Evolutionary conservation across 495 filamentous ascomycete genomes (phyloP).

Genomic region (Penicillium taxi): DNA sequence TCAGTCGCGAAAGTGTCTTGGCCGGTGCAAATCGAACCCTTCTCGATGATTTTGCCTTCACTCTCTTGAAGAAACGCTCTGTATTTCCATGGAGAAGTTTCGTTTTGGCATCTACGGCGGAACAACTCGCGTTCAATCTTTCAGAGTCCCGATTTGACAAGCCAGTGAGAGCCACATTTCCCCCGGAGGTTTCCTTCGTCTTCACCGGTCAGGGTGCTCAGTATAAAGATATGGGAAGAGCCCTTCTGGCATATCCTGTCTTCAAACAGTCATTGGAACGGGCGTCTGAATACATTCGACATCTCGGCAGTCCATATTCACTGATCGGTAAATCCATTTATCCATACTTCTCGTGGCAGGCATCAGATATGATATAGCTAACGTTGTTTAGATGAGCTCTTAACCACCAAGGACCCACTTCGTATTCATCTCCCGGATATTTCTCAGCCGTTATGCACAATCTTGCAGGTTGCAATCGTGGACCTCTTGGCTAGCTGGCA

Average conservation of each 20-base stretch:
- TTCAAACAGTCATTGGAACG: slow-evolving; percentile 20
- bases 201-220: slow-evolving; percentile 67
- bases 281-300: slow-evolving; percentile 17
- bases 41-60: slow-evolving; percentile 20
- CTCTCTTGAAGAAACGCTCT: slow-evolving; percentile 16
- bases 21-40: slow-evolving; percentile 1
- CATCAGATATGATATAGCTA: slow-evolving; percentile 1
- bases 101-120: slow-evolving; percentile 13
- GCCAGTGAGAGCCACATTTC: too few species aligned
- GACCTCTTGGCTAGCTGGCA: slow-evolving; percentile 27
- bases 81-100: slow-evolving; percentile 21
- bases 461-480: slow-evolving; percentile 36
- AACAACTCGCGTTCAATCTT: slow-evolving; percentile 18
- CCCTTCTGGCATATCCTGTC: slow-evolving; percentile 18
- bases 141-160: slow-evolving; percentile 11
- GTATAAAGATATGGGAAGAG: slow-evolving; percentile 25
- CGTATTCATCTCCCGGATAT: slow-evolving; percentile 20
- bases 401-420: slow-evolving; percentile 11
- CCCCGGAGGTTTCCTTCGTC: slow-evolving; percentile 29
- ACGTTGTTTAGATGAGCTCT: slow-evolving; percentile 13
- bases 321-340: slow-evolving; percentile 20
- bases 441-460: slow-evolving; percentile 34
- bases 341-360: too few species aligned
- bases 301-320: slow-evolving; percentile 24
- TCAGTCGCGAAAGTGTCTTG: slow-evolving; percentile 6